Conservation (phyloP, 2,329 filamentous ascomycete species). For the Ophiocordyceps polyrhachis-furcata region DNA sequence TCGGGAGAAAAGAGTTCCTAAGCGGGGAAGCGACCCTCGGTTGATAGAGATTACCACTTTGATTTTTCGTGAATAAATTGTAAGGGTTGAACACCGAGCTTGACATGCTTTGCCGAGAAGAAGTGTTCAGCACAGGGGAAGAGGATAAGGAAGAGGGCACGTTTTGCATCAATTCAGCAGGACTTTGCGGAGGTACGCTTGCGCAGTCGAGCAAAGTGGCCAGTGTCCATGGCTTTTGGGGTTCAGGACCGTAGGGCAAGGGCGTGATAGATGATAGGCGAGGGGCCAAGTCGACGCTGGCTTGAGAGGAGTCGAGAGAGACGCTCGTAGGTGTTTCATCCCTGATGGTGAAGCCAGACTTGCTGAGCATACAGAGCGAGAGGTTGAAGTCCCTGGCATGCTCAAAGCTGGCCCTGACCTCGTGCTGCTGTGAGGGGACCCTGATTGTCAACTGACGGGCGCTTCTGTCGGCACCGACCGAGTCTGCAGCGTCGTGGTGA, state of each 20-base stretch:
- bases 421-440: slow-evolving; percentile 8
- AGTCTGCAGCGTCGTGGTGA: slow-evolving; percentile 2
- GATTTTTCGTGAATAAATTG: slow-evolving; percentile 5
- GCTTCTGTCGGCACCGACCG: slow-evolving; percentile 7
- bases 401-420: slow-evolving; percentile 11
- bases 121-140: neutral
- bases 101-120: neutral
- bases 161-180: neutral
- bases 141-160: neutral
- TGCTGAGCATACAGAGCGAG: slow-evolving; percentile 13
- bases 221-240: slow-evolving; percentile 3
- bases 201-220: slow-evolving; percentile 4
- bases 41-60: slow-evolving; percentile 3
- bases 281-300: slow-evolving; percentile 4
- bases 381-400: slow-evolving; percentile 15
- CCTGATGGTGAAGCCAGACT: slow-evolving; percentile 11
- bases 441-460: slow-evolving; percentile 8
- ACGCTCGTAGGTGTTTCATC: slow-evolving; percentile 3
- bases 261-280: slow-evolving; percentile 11
- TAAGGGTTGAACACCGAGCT: slow-evolving; percentile 7
- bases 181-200: neutral
- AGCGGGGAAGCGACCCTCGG: slow-evolving; percentile 12
- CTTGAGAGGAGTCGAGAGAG: neutral
- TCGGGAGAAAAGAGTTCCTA: slow-evolving; percentile 5
- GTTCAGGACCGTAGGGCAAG: neutral